Evolutionary conservation across 768 basidiomycete species (phyloP).

Genomic region (Phanerochaete sordida): DNA sequence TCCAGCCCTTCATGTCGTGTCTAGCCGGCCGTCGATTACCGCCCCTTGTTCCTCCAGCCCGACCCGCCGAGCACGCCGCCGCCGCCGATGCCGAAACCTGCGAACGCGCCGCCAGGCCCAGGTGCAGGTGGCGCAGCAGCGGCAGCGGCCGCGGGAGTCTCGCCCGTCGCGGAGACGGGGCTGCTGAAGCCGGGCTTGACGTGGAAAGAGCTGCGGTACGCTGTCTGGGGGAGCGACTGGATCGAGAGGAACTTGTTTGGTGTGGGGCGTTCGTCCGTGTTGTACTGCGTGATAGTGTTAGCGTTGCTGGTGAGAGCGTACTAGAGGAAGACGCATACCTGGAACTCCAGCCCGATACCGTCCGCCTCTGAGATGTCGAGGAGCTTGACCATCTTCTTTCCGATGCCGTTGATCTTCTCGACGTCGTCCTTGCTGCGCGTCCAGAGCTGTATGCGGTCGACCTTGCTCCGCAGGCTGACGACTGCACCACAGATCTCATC

Average conservation of each 20-base stretch:
- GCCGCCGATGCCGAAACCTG: constrained; percentile 43
- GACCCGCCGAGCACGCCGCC: constrained; percentile 30
- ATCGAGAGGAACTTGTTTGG: constrained; percentile 83
- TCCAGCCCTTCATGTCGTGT: background rate
- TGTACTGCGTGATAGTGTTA: constrained; percentile 51
- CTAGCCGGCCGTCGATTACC: background rate
- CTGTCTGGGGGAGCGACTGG: constrained; percentile 62
- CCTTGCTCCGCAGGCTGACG: constrained; percentile 80
- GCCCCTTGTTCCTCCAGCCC: constrained; percentile 25
- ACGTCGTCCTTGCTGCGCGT: constrained; percentile 83
- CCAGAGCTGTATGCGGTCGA: constrained; percentile 92
- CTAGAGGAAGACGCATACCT: constrained; percentile 45
- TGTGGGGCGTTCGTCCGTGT: constrained; percentile 81
- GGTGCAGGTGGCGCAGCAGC: constrained; percentile 19
- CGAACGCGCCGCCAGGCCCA: constrained; percentile 41
- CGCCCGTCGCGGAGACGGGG: constrained; percentile 24
- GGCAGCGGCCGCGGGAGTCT: constrained; percentile 21
- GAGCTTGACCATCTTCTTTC: constrained; percentile 76
- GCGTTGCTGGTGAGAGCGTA: background rate
- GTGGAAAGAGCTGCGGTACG: constrained; percentile 67
- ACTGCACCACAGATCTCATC: constrained; percentile 84
- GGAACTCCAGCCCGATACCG: constrained; percentile 85
- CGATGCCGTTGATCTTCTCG: constrained; percentile 79
- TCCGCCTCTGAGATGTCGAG: constrained; percentile 84
- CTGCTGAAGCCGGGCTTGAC: constrained; percentile 27